Evolutionary conservation across 345 rosid species (phyloP), one percentile per base, ranked within the genome.

Genomic region (Brassica cretica): DNA sequence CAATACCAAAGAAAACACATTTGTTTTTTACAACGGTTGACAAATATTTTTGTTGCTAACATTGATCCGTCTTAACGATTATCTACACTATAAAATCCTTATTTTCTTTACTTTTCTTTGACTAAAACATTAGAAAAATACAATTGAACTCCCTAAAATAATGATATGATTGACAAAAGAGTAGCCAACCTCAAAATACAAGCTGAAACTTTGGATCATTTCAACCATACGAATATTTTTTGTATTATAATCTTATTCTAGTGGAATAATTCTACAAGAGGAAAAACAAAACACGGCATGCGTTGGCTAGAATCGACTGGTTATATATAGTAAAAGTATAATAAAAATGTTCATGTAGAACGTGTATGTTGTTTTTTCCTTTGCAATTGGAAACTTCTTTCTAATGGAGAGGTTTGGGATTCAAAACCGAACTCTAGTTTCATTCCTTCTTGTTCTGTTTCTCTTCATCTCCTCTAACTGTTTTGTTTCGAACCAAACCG

Each of bases 341-440:
- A 65, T 8, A 16, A 29, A 30, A 64, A n/a, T 12, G 19, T 16
- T 49, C 19, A 39, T 12, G 6, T 15, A 53, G 44, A 35, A 74
- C 55, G 71, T 65, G 16, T 41, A 9, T 8, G 56, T 25, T 3
- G n/a, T 16, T 58, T 16, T 8, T 11, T 44, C 61, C 25, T 30
- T 49, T 60, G 21, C 29, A 30, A 1, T 70, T 24, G 29, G 65
- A 55, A 53, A 6, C 64, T 60, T 46, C 18, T 12, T 0, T 63
- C 60, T 64, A 64, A 78, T 78, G 81, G 62, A 58, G 11, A 78
- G 6, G 46, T 71, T 65, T 56, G 27, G 64, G 29, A 66, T 49
- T 46, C 74, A 58, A 76, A 75, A 24, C 32, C 21, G 4, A 16
- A 29, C 9, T 9, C 44, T 46, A 5, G 18, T 32, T 1, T 62